A percentile compares a stretch with the other conserved stretches of the same genome.
phyloP scores from a whole-genome alignment of 2,329 filamentous ascomycete species.

The Ceratocystis harringtonii region DNA sequence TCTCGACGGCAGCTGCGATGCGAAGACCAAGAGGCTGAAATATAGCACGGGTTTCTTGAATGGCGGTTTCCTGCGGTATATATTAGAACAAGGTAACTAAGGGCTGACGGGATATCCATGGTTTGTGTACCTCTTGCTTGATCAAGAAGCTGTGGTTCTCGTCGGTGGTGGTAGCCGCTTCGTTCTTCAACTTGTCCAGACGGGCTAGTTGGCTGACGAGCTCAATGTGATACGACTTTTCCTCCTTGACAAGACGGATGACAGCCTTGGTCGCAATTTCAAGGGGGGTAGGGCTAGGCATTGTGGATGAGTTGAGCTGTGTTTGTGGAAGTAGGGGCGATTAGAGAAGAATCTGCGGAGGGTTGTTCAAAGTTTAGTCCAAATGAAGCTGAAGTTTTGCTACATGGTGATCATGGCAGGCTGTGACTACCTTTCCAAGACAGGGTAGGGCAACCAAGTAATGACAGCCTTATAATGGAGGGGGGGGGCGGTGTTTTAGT shows the following conservation, averaged over 20 bases:
- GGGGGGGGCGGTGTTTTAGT: not conserved
- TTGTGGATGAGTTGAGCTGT: slow-evolving; percentile 26
- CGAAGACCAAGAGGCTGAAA: slow-evolving; percentile 57
- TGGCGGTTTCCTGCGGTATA: slow-evolving; percentile 43
- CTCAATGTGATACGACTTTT: slow-evolving; percentile 80
- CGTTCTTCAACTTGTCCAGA: slow-evolving; percentile 43
- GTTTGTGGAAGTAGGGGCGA: not conserved
- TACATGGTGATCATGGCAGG: no score
- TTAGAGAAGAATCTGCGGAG: not conserved
- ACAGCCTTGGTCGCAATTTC: slow-evolving; percentile 67
- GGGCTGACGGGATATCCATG: not conserved
- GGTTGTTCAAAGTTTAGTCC: no score
- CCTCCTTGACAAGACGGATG: slow-evolving; percentile 77
- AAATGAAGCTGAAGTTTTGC: not conserved
- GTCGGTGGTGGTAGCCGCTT: slow-evolving; percentile 35
- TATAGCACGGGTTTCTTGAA: slow-evolving; percentile 78
- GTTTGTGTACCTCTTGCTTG: slow-evolving; percentile 60
- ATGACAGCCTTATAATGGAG: not conserved
- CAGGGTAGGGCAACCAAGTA: not conserved
- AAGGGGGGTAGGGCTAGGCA: slow-evolving; percentile 65
- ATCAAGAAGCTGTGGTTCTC: slow-evolving; percentile 66
- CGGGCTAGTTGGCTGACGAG: slow-evolving; percentile 57
- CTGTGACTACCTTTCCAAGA: no score
- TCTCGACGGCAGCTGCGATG: slow-evolving; percentile 55
- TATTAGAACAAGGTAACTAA: not conserved